Base-by-base conservation (phyloP, 2,329 filamentous ascomycete genomes). In the Monosporascus sp. region DNA sequence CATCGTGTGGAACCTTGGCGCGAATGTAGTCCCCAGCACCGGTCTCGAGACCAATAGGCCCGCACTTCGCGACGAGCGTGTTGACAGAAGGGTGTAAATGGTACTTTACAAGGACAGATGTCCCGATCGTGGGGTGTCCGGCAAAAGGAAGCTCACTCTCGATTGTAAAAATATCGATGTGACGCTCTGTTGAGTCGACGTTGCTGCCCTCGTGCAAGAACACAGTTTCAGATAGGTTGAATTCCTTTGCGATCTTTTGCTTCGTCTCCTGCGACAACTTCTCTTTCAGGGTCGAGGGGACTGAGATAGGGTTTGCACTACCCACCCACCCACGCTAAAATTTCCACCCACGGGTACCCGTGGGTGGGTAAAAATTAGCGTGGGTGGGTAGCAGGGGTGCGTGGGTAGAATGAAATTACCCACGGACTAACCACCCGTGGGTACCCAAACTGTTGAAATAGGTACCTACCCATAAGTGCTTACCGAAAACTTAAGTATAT, bases 1-100 rank as follows among this genome's bases (percentile, higher is more conserved):
- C 76, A 56, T 87, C 75, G 65, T 89, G 85, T 37, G 88, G 87
- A 57, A 92, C 85, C 4, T 69, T 70, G 17, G 86, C 86, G 50
- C 76, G 78, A 5, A 85, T 81, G 19, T 74, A 54, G 68, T 24
- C 17, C 37, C 52, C 38, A 24, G 22, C 47, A 24, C 27, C 22
- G 2, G 49, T 9, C 4, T 50, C 45, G 2, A 60, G 43, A 3
- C 53, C 48, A 38, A 86, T 82, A 17, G 76, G 74, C 5, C 84
- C 84, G 9, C 82, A 79, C 56, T 81, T 82, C 38, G 81, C 82
- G 48, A 78, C 61, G 26, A 86, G 68, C 8, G 72, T 76, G 45
- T 69, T 59, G 49, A 80, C 67, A 27, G 56, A 66, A 64, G 54
- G 69, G 51, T 61, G 63, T 26, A 65, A 41, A 52, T 68, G 59